Conservation (phyloP, 2,329 filamentous ascomycete species). For the Aspergillus tamarii region DNA sequence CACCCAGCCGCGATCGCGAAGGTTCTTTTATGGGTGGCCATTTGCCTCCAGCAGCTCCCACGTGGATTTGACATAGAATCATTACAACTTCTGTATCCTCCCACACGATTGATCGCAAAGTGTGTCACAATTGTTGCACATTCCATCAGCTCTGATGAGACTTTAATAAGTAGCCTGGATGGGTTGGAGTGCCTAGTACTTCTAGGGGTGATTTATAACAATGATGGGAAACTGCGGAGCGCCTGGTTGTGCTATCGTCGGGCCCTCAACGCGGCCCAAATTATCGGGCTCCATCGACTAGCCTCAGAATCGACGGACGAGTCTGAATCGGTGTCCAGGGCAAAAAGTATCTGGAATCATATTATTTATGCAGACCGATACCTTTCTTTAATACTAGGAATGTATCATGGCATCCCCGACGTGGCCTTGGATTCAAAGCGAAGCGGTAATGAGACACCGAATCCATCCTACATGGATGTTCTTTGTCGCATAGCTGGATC, state of each 20-base stretch:
- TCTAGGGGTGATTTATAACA: neutral
- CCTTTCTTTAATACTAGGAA: neutral
- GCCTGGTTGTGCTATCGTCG: neutral
- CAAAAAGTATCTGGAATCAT: neutral
- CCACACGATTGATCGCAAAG: neutral
- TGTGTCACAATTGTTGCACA: neutral
- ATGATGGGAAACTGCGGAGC: neutral
- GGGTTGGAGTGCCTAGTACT: neutral
- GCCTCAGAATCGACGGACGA: neutral
- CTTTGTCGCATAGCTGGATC: neutral
- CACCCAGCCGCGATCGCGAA: neutral
- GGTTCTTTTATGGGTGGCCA: neutral
- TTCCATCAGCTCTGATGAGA: neutral
- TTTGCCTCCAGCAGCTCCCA: neutral
- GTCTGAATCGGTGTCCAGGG: neutral
- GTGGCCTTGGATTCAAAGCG: neutral
- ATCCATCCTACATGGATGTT: neutral
- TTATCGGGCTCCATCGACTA: neutral
- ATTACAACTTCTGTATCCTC: neutral
- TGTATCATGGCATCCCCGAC: neutral
- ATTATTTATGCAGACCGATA: neutral
- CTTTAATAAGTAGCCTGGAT: neutral
- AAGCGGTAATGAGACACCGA: neutral
- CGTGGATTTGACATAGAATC: neutral
- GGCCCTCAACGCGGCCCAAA: neutral